Conservation (phyloP, 192 early-diverging fungal species). For the Entomortierella beljakovae region DNA sequence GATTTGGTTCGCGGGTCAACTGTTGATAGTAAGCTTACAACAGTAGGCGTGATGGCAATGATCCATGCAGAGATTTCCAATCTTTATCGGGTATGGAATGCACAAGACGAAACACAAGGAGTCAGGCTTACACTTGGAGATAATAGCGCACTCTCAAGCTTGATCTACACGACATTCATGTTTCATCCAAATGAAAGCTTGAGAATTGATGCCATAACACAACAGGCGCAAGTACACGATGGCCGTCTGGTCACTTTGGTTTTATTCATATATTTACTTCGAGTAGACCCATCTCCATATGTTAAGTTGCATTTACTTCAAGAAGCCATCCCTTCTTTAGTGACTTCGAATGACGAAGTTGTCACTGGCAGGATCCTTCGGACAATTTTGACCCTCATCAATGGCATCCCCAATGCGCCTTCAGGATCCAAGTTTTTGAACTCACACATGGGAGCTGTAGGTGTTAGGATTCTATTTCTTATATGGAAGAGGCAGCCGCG, state of each 20-base stretch:
- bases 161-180: slow-evolving; percentile 48
- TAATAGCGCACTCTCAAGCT: slow-evolving; percentile 31
- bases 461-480: slow-evolving; percentile 57
- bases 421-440: slow-evolving; percentile 26
- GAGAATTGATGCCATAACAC: slow-evolving; percentile 34
- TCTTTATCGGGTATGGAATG: slow-evolving; percentile 9
- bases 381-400: slow-evolving; percentile 55
- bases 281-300: slow-evolving; percentile 35
- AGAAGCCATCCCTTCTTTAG: slow-evolving; percentile 56
- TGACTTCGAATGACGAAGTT: slow-evolving; percentile 58
- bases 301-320: slow-evolving; percentile 59
- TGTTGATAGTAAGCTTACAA: background rate
- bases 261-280: slow-evolving; percentile 59
- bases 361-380: slow-evolving; percentile 62
- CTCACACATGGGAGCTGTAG: slow-evolving; percentile 58
- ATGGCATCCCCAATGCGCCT: slow-evolving; percentile 45
- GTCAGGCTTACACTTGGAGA: slow-evolving; percentile 8
- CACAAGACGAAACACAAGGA: background rate
- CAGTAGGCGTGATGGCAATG: slow-evolving; percentile 27
- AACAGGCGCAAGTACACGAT: slow-evolving; percentile 23
- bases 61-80: slow-evolving; percentile 31
- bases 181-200: slow-evolving; percentile 48
- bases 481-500: slow-evolving; percentile 63
- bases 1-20: background rate
- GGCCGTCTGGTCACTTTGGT: slow-evolving; percentile 58